Evolutionary conservation across 768 basidiomycete species (phyloP).

Genomic region (Tephrocybe sp.): DNA sequence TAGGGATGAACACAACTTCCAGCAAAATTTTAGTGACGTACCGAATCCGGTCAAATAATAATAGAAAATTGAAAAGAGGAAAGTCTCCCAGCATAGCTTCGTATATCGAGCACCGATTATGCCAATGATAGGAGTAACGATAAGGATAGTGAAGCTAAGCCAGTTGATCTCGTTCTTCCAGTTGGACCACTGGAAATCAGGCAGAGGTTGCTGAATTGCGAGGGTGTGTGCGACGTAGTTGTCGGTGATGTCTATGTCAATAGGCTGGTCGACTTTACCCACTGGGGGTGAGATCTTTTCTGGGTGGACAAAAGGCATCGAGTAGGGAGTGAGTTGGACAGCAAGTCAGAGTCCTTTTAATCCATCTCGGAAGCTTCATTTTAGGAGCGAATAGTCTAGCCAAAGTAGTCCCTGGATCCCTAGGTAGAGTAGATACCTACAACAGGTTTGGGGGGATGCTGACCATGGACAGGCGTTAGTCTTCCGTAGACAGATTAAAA

Average conservation of each 20-base stretch:
- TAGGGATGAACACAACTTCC: neutral
- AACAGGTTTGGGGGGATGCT: too few species aligned
- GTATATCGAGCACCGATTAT: slow-evolving; percentile 71
- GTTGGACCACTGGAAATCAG: slow-evolving; percentile 66
- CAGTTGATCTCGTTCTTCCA: slow-evolving; percentile 67
- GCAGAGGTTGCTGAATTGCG: slow-evolving; percentile 63
- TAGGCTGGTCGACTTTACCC: slow-evolving; percentile 27
- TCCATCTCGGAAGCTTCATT: too few species aligned
- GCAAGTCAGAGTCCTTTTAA: too few species aligned
- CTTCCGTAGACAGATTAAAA: too few species aligned
- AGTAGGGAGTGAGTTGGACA: too few species aligned
- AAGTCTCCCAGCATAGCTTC: slow-evolving; percentile 71
- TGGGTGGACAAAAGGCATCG: slow-evolving; percentile 30
- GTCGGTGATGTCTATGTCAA: slow-evolving; percentile 68
- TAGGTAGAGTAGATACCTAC: too few species aligned
- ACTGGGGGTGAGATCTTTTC: slow-evolving; percentile 21
- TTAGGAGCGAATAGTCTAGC: too few species aligned
- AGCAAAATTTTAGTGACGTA: slow-evolving; percentile 29
- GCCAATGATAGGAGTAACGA: slow-evolving; percentile 71
- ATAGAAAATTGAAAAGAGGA: slow-evolving; percentile 44
- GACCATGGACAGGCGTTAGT: too few species aligned
- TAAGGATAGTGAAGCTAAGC: slow-evolving; percentile 73
- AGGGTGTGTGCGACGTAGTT: slow-evolving; percentile 82
- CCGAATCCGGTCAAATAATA: slow-evolving; percentile 66
- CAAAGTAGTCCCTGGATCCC: too few species aligned